phyloP scores from a whole-genome alignment of 2,329 filamentous ascomycete species.

The Furcasterigmium furcatum region DNA sequence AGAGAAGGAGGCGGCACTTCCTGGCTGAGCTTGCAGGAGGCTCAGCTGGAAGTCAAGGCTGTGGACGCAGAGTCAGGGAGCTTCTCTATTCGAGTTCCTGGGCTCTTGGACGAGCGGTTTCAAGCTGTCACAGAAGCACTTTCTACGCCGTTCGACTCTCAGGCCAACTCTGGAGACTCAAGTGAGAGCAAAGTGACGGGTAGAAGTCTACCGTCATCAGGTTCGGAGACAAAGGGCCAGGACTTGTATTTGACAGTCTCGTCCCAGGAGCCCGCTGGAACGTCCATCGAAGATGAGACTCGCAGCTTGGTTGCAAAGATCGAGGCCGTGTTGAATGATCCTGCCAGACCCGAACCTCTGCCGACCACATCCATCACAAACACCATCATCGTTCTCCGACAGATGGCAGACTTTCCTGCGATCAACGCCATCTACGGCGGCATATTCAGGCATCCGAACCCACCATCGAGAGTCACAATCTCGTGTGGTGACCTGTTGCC shows the following conservation, averaged over 20 bases:
- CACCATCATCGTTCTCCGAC: constrained; percentile 67
- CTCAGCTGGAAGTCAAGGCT: constrained; percentile 39
- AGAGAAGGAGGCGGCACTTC: constrained; percentile 73
- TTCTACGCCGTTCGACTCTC: too few species aligned
- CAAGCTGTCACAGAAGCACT: constrained; percentile 19
- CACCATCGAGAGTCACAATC: constrained; percentile 81
- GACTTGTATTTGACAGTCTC: constrained; percentile 6
- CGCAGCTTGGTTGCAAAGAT: constrained; percentile 44
- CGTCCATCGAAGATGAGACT: constrained; percentile 44
- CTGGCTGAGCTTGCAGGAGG: constrained; percentile 63
- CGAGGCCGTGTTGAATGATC: constrained; percentile 30
- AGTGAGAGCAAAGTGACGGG: not conserved
- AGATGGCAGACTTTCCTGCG: constrained; percentile 73
- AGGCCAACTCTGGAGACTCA: not conserved
- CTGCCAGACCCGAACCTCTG: constrained; percentile 22
- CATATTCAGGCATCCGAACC: constrained; percentile 75
- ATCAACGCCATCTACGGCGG: constrained; percentile 75
- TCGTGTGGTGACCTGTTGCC: constrained; percentile 70
- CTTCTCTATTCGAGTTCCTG: constrained; percentile 51
- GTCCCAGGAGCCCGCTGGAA: constrained; percentile 3
- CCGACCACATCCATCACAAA: constrained; percentile 44
- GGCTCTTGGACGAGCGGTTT: constrained; percentile 64
- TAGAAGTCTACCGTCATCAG: not conserved
- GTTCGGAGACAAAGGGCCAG: not conserved
- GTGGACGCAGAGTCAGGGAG: constrained; percentile 7